Base-by-base conservation (phyloP, 1,284 basidiomycete species). In the Erythrobasidium hasegawianum region DNA sequence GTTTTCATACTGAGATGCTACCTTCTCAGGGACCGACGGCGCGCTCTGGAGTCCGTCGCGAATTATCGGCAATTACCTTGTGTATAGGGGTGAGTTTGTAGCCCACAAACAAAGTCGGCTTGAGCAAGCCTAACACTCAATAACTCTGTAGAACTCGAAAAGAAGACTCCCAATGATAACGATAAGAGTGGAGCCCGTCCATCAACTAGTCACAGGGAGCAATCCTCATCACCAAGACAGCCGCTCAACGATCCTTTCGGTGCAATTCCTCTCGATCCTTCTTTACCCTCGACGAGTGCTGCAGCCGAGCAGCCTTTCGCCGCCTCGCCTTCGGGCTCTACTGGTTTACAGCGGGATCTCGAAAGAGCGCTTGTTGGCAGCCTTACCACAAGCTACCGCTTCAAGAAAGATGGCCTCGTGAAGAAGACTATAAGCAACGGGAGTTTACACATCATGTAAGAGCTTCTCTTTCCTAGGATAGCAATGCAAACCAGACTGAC, bases 31-130 rank as follows among this genome's bases (percentile, higher is more conserved):
- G 94, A 98, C 95, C 0, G 94, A 98, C 78, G 94, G 94, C 4
- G 87, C 91, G 76, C 88, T 90, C 74, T 97, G 94, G 95, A 88
- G 86, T 18, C 87, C 88, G 0, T 89, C 86, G 67, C 81, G 90
- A 56, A 93, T 97, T 49, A 81, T 97, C 53, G 90, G 90, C 75
- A 97, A 97, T 79, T 97, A 97, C 76, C 81, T 97, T 71, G 87
- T 95, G 65, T 96, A 96, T 78, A 86, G 91, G 69, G 91, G 64
- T 43, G 57, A 27, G 27, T 18, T 33, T 18, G 11, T 27, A 39
- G 16, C 38, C n/a, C n/a, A n/a, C n/a, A n/a, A n/a, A n/a, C n/a
- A n/a, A n/a, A n/a, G n/a, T n/a, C n/a, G n/a, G n/a, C n/a, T n/a
- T n/a, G n/a, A n/a, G n/a, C n/a, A n/a, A n/a, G n/a, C n/a, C 45